Base-by-base conservation (phyloP, 495 filamentous ascomycete species). In the Aspergillus cavernicola region DNA sequence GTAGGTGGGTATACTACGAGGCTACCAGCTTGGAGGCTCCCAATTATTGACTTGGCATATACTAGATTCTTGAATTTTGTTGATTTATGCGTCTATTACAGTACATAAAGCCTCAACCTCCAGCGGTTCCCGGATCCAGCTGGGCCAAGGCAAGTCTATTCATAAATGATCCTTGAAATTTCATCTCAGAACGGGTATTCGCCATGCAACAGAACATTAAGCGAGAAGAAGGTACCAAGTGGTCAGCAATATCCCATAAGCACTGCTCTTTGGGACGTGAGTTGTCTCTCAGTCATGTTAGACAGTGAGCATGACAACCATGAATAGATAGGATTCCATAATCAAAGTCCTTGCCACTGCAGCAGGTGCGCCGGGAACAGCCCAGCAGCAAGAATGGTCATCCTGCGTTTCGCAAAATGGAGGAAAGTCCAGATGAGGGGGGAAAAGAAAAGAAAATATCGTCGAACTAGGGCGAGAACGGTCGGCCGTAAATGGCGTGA, bases 121-220 rank as follows among this genome's bases (percentile, higher is more conserved):
- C 40, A 29, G 41, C 51, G 31, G 29, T 32, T 18, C 12, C 28
- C 32, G 29, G 23, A 46, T 40, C 26, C 8, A 40, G 51, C 42
- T 39, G 42, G 33, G 24, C 23, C 42, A 20, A 31, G 42, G 22
- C n/a, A 20, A 22, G 7, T 47, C 42, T 53, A 46, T 38, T 23
- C 32, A 45, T 53, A 46, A 28, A 32, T 15, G 44, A 4, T 47
- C 29, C 23, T 46, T 20, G 16, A 7, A n/a, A 44, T 19, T n/a
- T 36, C 44, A 22, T 23, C 56, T 63, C 57, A 64, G 69, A 66
- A 67, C 62, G 67, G 66, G 66, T 55, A 67, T 62, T 62, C 63
- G 63, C 64, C 61, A 48, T 51, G 44, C 50, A 48, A 36, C 5
- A n/a, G 28, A 35, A 32, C 4, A 6, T 16, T 3, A 15, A 24